Evolutionary conservation across 1,139 yeast species (phyloP).

Genomic region (Candida buenavistaensis): DNA sequence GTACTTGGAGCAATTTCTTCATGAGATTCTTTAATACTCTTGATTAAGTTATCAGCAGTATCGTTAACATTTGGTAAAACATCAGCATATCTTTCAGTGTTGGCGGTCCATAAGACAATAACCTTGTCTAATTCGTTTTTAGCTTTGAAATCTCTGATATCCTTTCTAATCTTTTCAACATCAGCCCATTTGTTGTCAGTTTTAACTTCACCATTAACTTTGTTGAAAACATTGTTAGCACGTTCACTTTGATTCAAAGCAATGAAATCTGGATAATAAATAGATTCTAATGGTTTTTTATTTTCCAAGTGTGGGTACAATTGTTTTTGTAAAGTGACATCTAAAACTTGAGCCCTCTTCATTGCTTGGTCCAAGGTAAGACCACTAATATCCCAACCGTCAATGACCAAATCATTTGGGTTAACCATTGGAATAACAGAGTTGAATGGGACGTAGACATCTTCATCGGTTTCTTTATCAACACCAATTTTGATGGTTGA

Average conservation of each 20-base stretch:
- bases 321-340: conserved; percentile 78
- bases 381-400: conserved; percentile 93
- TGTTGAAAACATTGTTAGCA: conserved; percentile 81
- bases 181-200: conserved; percentile 81
- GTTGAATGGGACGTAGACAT: conserved; percentile 91
- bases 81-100: conserved; percentile 91
- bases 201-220: conserved; percentile 46
- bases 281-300: conserved; percentile 74
- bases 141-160: conserved; percentile 76
- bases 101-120: conserved; percentile 94
- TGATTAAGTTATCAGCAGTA: conserved; percentile 76
- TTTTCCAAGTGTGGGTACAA: conserved; percentile 65
- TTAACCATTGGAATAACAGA: conserved; percentile 82
- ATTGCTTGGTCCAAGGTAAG: conserved; percentile 73
- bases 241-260: conserved; percentile 93
- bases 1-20: conserved; percentile 89
- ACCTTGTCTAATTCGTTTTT: conserved; percentile 79
- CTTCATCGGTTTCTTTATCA: conserved; percentile 70
- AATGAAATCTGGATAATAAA: conserved; percentile 94
- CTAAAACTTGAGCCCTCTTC: conserved; percentile 85
- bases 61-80: conserved; percentile 80
- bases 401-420: conserved; percentile 87
- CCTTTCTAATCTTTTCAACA: conserved; percentile 82
- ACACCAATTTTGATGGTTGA: conserved; percentile 90
- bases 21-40: conserved; percentile 75